These are phyloP conservation scores for Nadsonia fulvescens DNA, from an alignment of 805 yeast genomes.

Conservation along the genomic window DNA sequence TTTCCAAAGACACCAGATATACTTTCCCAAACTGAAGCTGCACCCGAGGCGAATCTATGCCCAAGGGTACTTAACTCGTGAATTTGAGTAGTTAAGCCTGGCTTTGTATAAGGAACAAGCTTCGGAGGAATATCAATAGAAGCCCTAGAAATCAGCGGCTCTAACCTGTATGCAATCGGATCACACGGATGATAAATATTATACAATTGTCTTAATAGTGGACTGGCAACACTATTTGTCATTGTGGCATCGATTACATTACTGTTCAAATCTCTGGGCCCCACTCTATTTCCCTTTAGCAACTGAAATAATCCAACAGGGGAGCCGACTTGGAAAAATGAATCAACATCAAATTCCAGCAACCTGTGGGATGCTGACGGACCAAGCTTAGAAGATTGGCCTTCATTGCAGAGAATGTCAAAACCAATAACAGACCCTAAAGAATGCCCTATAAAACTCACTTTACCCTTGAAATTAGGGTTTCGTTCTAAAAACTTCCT, in stretches of 20 bases:
- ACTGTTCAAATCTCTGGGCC: conserved; percentile 9
- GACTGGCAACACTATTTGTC: conserved; percentile 7
- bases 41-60: conserved; percentile 8
- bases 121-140: conserved; percentile 35
- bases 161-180: conserved; percentile 78
- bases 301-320: conserved; percentile 79
- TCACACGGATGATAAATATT: conserved; percentile 84
- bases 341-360: conserved; percentile 54
- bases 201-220: conserved; percentile 43
- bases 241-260: too few species aligned
- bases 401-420: conserved; percentile 39
- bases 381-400: conserved; percentile 23
- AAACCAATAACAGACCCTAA: conserved; percentile 73
- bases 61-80: conserved; percentile 18
- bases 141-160: conserved; percentile 49
- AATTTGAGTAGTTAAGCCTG: conserved; percentile 22
- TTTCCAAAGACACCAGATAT: too few species aligned
- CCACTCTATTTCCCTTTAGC: conserved; percentile 44
- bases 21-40: conserved; percentile 9
- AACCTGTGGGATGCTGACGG: conserved; percentile 19
- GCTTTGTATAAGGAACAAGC: conserved; percentile 33
- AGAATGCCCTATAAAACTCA: conserved; percentile 80
- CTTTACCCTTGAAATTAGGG: conserved; percentile 37
- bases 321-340: conserved; percentile 69
- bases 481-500: conserved; percentile 38